Percentiles rank a stretch among this genome's conserved stretches.
phyloP scores from a whole-genome alignment of 1,284 basidiomycete genomes.

The Boletus smithii region DNA sequence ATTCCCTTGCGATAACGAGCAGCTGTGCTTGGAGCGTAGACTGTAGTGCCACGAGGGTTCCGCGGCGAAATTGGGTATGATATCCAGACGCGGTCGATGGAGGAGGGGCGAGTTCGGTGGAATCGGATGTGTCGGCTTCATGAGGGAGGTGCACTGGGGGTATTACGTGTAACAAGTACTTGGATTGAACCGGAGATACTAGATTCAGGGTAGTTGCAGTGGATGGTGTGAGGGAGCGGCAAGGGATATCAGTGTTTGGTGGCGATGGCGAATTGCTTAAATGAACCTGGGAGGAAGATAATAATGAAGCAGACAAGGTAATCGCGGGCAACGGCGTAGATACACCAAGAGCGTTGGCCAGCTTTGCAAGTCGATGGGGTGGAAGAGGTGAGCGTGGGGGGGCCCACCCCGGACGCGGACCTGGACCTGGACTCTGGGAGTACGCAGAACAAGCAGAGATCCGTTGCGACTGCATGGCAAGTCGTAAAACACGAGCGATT shows the following conservation, averaged over 20 bases:
- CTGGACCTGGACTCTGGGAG: too few relatives aligned
- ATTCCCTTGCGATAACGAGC: slow-evolving; percentile 81
- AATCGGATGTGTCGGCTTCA: slow-evolving; percentile 44
- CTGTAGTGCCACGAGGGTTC: slow-evolving; percentile 70
- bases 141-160: slow-evolving; percentile 68
- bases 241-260: slow-evolving; percentile 41
- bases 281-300: slow-evolving; percentile 35
- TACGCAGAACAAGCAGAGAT: too few relatives aligned
- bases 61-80: slow-evolving; percentile 72
- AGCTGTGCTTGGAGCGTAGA: slow-evolving; percentile 70
- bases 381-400: slow-evolving; percentile 65
- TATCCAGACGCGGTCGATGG: slow-evolving; percentile 65
- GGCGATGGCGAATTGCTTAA: too few relatives aligned
- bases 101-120: slow-evolving; percentile 47
- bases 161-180: slow-evolving; percentile 71
- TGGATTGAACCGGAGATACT: slow-evolving; percentile 46
- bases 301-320: slow-evolving; percentile 30
- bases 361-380: slow-evolving; percentile 70
- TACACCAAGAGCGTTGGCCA: slow-evolving; percentile 79
- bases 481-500: background rate
- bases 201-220: slow-evolving; percentile 37
- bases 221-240: slow-evolving; percentile 60
- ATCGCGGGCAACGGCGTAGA: slow-evolving; percentile 63
- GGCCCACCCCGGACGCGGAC: slow-evolving; percentile 42
- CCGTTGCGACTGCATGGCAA: slow-evolving; percentile 3